These are phyloP conservation scores for Pseudogymnoascus sp. DNA, from an alignment of 2,329 filamentous ascomycete species.

Conservation along the genomic window DNA sequence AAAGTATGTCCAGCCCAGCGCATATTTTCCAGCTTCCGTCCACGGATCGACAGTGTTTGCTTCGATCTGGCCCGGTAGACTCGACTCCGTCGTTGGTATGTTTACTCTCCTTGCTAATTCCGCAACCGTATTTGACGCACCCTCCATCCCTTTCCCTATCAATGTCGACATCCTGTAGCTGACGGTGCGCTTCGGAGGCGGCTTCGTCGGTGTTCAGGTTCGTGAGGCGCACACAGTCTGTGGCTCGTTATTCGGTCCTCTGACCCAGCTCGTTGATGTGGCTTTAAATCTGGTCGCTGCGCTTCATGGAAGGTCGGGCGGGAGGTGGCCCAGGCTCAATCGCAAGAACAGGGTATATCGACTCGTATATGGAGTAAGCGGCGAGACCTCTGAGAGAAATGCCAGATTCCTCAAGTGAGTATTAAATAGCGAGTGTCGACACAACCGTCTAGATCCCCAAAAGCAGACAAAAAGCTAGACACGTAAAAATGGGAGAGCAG, in stretches of 20 bases:
- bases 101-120: slow-evolving; percentile 41
- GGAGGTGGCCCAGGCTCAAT: background rate
- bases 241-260: background rate
- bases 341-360: slow-evolving; percentile 2
- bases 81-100: slow-evolving; percentile 53
- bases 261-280: background rate
- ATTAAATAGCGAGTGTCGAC: background rate
- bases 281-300: background rate
- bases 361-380: background rate
- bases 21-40: slow-evolving; percentile 77
- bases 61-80: slow-evolving; percentile 54
- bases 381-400: background rate
- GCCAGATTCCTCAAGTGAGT: background rate
- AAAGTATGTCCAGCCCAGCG: slow-evolving; percentile 81
- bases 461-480: background rate
- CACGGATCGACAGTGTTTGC: slow-evolving; percentile 69
- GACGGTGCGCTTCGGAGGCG: background rate
- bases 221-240: background rate
- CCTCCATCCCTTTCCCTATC: slow-evolving; percentile 11
- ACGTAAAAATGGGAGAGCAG: background rate
- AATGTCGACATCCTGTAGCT: background rate
- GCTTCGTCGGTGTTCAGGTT: background rate
- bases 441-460: background rate
- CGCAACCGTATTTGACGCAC: slow-evolving; percentile 23
- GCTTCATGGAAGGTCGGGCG: background rate